These are phyloP conservation scores for Alliaria petiolata DNA, from an alignment of 345 rosid genomes.

Conservation along the genomic window DNA sequence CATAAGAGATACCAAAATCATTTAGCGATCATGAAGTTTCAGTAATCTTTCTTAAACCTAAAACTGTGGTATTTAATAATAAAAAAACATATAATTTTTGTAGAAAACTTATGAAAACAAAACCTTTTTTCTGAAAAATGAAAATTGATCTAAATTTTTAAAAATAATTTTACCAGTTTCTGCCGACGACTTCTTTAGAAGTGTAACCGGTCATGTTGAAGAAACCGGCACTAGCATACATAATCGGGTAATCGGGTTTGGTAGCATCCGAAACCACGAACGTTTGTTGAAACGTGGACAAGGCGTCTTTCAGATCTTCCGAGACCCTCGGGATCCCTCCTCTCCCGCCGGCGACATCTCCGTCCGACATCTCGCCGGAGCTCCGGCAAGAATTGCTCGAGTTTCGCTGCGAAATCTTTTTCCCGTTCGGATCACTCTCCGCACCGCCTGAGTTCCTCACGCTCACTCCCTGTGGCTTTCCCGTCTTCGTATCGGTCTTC, in stretches of 20 bases:
- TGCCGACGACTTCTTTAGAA: slow-evolving; percentile 85
- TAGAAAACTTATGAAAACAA: neutral
- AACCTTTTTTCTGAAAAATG: neutral
- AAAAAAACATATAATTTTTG: too few relatives aligned
- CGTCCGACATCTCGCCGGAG: slow-evolving; percentile 67
- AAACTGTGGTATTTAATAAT: too few relatives aligned
- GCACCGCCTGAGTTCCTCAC: slow-evolving; percentile 84
- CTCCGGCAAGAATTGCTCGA: slow-evolving; percentile 71
- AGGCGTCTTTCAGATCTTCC: slow-evolving; percentile 71
- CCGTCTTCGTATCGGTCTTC: slow-evolving; percentile 71
- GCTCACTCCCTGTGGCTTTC: slow-evolving; percentile 74
- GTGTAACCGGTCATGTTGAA: slow-evolving; percentile 97
- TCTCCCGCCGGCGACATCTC: slow-evolving; percentile 34
- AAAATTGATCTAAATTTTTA: neutral
- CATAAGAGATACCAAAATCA: too few relatives aligned
- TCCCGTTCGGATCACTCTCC: slow-evolving; percentile 39
- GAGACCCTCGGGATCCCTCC: slow-evolving; percentile 73
- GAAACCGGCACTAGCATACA: slow-evolving; percentile 98
- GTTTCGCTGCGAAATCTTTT: slow-evolving; percentile 49
- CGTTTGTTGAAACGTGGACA: slow-evolving; percentile 90
- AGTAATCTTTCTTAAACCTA: too few relatives aligned
- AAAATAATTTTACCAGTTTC: slow-evolving; percentile 68
- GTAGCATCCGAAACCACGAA: slow-evolving; percentile 96
- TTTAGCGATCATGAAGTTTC: too few relatives aligned
- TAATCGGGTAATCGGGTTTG: slow-evolving; percentile 78